Evolutionary conservation across 768 basidiomycete species (phyloP), one percentile per base, ranked within the genome.

Genomic region (Boletus subcaerulescens): DNA sequence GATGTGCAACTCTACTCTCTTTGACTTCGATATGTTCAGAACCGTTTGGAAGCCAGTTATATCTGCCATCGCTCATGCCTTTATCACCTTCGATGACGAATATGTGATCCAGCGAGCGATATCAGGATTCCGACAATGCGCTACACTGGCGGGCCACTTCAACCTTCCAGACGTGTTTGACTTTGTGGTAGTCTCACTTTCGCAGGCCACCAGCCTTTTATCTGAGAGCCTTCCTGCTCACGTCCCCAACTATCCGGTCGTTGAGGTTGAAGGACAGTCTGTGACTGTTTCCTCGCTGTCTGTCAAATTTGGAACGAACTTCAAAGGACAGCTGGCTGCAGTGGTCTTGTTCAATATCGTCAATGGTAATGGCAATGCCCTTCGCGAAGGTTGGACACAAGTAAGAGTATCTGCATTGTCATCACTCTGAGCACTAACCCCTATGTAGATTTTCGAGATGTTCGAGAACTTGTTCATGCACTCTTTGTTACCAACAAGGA

Each of bases 331-430:
- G 65, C 78, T 99, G 22, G 96, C 97, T 35, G 94, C 96, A 14
- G 96, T 99, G 24, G 93, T 98, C 10, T 73, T 99, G 48, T 99
- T 99, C 76, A 95, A 95, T 58, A 96, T 98, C 46, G 92, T 97
- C 15, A 98, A 98, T 63, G 91, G 93, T 12, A 95, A 98, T 67
- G 94, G 92, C 9, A 89, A 93, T 60, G 90, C 93, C 11, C 81
- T 99, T 48, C 82, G 95, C 31, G 93, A 95, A 69, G 95, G 96
- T 24, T 99, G 97, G 97, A 86, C 84, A 5, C 89, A 92, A 77
- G 91, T 92, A 58, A 60, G 76, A 57, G 47, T 32, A 20, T 18
- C 33, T 39, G 9, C 20, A n/a, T 26, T 24, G 29, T 40, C 24
- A 6, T 39, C 12, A 20, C 26, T 46, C 39, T 13, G 44, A 55